Evolutionary conservation across 139 green algal genomes (phyloP).

Genomic region (Picochlorum sp.): DNA sequence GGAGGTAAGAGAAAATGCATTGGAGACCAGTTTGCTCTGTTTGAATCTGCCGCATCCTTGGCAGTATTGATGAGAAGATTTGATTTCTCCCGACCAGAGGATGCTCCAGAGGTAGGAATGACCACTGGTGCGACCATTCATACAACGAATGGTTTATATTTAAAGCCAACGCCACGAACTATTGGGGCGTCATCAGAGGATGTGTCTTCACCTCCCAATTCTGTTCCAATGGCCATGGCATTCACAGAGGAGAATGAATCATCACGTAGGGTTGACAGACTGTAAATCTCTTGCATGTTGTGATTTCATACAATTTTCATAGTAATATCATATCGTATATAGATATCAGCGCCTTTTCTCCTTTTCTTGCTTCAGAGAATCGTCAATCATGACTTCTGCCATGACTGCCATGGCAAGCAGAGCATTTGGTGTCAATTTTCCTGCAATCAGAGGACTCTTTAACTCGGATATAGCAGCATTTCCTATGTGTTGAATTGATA

Average conservation of each 20-base stretch:
- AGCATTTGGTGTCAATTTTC: conserved; percentile 9
- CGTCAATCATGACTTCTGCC: conserved; percentile 6
- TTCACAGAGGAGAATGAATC: no score
- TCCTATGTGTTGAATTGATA: conserved; percentile 3
- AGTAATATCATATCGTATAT: no score
- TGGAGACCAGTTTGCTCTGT: conserved; percentile 84
- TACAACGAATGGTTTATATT: conserved; percentile 63
- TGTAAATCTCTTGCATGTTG: no score
- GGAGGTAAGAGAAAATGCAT: conserved; percentile 77
- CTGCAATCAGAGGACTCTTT: conserved; percentile 1
- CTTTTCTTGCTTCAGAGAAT: neutral
- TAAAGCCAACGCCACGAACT: conserved; percentile 28
- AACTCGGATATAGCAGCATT: conserved; percentile 14
- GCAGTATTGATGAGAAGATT: conserved; percentile 77
- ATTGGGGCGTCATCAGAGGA: neutral
- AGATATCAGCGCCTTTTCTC: no score
- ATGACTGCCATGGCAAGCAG: conserved; percentile 22
- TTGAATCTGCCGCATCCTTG: conserved; percentile 76
- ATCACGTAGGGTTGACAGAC: no score
- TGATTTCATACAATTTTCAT: no score
- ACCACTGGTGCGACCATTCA: conserved; percentile 83
- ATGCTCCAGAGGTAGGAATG: conserved; percentile 58
- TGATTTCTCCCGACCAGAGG: conserved; percentile 55
- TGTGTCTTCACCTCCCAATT: neutral
- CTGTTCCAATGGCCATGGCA: neutral